Conservation (phyloP, 768 basidiomycete genomes). For the Mycena vitilis region DNA sequence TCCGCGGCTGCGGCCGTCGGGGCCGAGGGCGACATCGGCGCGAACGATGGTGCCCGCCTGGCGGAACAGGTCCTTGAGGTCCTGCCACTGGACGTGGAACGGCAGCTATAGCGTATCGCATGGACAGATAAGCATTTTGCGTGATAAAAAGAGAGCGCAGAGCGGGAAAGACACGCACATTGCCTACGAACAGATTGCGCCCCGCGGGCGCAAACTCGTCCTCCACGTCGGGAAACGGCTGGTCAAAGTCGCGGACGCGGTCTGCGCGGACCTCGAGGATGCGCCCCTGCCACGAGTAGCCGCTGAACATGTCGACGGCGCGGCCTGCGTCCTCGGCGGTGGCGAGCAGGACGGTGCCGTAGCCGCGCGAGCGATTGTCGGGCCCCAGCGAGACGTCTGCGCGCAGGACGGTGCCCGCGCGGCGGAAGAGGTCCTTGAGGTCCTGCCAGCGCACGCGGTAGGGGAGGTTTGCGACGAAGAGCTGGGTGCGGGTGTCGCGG, state of each 20-base stretch:
- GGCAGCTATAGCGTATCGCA: conserved; percentile 66
- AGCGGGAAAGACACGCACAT: conserved; percentile 63
- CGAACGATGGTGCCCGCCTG: conserved; percentile 90
- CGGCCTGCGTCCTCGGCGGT: conserved; percentile 94
- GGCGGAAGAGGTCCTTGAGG: conserved; percentile 96
- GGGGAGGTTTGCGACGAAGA: conserved; percentile 97
- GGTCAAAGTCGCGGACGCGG: conserved; percentile 53
- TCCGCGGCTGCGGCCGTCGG: conserved; percentile 89
- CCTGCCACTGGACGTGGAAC: conserved; percentile 97
- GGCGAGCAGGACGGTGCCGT: conserved; percentile 94
- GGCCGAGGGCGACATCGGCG: conserved; percentile 90
- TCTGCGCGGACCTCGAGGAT: conserved; percentile 93
- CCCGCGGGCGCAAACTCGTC: conserved; percentile 42
- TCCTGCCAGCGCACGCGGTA: conserved; percentile 99
- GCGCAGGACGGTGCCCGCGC: conserved; percentile 89
- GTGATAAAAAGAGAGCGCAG: no score
- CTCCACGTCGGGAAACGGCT: conserved; percentile 41
- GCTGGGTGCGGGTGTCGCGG: conserved; percentile 91
- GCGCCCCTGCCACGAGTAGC: conserved; percentile 96
- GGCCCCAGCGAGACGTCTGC: conserved; percentile 85
- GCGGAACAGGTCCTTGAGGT: conserved; percentile 95
- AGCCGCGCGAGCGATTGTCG: conserved; percentile 92
- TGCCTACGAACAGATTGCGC: conserved; percentile 87
- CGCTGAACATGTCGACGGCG: conserved; percentile 96
- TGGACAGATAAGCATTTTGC: neutral